Percentiles rank a stretch among this genome's conserved stretches.
phyloP scores from a whole-genome alignment of 1,139 yeast species.

The Zygotorulaspora mrakii region DNA sequence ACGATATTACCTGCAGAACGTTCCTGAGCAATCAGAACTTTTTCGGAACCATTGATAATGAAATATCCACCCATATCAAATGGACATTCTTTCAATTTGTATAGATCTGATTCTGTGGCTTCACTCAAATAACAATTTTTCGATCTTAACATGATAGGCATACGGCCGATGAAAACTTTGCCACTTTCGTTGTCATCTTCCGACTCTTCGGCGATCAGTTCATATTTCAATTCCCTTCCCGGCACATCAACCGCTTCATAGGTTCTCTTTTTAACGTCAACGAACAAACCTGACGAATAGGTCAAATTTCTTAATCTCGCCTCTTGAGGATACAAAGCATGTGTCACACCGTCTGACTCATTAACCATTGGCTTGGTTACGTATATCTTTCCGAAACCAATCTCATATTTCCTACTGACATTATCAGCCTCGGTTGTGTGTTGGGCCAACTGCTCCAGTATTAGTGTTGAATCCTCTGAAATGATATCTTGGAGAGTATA shows the following conservation, averaged over 20 bases:
- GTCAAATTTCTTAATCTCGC: conserved; percentile 95
- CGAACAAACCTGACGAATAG: conserved; percentile 91
- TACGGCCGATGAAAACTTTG: conserved; percentile 89
- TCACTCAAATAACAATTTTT: conserved; percentile 93
- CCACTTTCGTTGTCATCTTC: conserved; percentile 59
- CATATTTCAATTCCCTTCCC: conserved; percentile 72
- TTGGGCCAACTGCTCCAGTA: conserved; percentile 96
- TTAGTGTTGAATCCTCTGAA: conserved; percentile 90
- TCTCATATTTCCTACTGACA: conserved; percentile 87
- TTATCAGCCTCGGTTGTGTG: conserved; percentile 89
- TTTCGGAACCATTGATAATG: conserved; percentile 96
- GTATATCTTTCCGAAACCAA: conserved; percentile 93
- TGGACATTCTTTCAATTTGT: conserved; percentile 96
- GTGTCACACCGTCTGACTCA: conserved; percentile 99
- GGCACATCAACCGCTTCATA: conserved; percentile 75
- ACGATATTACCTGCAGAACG: conserved; percentile 97
- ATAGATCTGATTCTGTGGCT: conserved; percentile 89
- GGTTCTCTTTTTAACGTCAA: conserved; percentile 90
- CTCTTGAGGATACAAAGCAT: conserved; percentile 97
- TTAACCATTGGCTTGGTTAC: conserved; percentile 97
- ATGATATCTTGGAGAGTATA: conserved; percentile 95
- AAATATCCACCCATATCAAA: conserved; percentile 99
- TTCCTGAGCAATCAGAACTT: conserved; percentile 97
- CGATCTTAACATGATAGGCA: conserved; percentile 96
- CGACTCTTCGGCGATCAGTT: conserved; percentile 44